Evolutionary conservation across 306 rosid species (phyloP), one percentile per base, ranked within the genome.

Genomic region (Astragalus membranaceus): DNA sequence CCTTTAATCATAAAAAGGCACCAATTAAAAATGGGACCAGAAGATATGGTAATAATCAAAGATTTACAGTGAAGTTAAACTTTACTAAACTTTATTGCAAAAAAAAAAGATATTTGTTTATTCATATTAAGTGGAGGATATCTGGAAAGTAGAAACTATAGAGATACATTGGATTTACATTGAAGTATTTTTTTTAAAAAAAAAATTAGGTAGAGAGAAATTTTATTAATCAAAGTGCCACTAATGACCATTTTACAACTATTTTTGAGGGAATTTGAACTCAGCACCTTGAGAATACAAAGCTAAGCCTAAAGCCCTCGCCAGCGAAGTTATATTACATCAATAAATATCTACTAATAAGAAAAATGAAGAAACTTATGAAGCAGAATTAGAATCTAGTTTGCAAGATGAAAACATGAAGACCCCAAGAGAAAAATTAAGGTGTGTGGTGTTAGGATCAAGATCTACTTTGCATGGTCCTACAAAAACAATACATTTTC

Each of bases 391-490:
- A 56, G 72, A 69, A 79, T 67, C 76, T 67, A 52, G 46, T 69
- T 47, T 62, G 53, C 13, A 37, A 26, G 57, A 69, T 67, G 65
- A 73, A 47, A 75, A 50, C 72, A 72, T 79, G 8, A 12, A 73
- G 78, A 77, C 77, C 70, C 60, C n/a, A n/a, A 73, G 63, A 35
- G 61, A 71, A 74, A 70, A 55, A 56, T 36, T 68, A 48, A 78
- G 63, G 5, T 75, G 72, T 78, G 78, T 60, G 35, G 79, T 67
- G 81, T 67, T 59, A 44, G 57, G 87, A 84, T 85, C 84, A 82
- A 42, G 36, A 78, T 52, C 70, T 74, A 67, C 83, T 50, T 69
- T 84, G 77, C 65, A 78, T 72, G 85, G 87, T 65, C 92, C 89
- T 81, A 85, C 89, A 11, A 32, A 44, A 76, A 69, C 64, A 73